phyloP scores from a whole-genome alignment of 441 rosid genomes.

The Corymbia citriodora region DNA sequence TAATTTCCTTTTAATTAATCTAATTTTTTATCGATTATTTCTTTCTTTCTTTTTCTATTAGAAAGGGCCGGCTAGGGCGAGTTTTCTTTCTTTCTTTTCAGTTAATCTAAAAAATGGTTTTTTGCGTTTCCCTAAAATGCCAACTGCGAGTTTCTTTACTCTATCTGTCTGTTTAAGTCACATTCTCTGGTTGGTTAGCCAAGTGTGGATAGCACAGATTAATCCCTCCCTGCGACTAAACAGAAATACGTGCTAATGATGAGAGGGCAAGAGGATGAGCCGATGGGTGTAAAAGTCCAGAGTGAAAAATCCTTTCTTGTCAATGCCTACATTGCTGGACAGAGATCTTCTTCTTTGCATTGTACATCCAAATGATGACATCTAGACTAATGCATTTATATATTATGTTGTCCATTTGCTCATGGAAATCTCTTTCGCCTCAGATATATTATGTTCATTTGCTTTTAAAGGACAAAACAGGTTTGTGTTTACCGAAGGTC shows the following conservation, averaged over 20 bases:
- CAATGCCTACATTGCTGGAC: fast-evolving
- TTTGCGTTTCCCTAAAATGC: too few relatives aligned
- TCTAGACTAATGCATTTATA: not conserved
- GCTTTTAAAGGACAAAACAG: not conserved
- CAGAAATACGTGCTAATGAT: not conserved
- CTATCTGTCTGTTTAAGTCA: too few relatives aligned
- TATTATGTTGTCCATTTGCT: too few relatives aligned
- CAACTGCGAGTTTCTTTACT: too few relatives aligned
- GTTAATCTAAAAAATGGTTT: too few relatives aligned
- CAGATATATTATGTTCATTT: not conserved
- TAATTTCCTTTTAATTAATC: fast-evolving
- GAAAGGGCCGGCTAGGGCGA: too few relatives aligned
- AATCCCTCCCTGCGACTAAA: too few relatives aligned
- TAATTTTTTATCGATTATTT: too few relatives aligned
- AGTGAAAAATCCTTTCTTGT: not conserved
- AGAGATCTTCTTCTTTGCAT: not conserved
- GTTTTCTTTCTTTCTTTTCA: too few relatives aligned
- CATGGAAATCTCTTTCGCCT: not conserved
- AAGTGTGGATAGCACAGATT: too few relatives aligned
- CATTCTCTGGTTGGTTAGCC: too few relatives aligned
- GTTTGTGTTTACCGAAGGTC: not conserved
- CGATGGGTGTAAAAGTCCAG: not conserved
- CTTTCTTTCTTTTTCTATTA: too few relatives aligned
- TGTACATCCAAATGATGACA: not conserved
- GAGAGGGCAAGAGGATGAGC: not conserved